Percentiles rank a stretch among this genome's conserved stretches.
Conservation (phyloP, 805 yeast genomes). For the Saccharomyces kudriavzevii region DNA sequence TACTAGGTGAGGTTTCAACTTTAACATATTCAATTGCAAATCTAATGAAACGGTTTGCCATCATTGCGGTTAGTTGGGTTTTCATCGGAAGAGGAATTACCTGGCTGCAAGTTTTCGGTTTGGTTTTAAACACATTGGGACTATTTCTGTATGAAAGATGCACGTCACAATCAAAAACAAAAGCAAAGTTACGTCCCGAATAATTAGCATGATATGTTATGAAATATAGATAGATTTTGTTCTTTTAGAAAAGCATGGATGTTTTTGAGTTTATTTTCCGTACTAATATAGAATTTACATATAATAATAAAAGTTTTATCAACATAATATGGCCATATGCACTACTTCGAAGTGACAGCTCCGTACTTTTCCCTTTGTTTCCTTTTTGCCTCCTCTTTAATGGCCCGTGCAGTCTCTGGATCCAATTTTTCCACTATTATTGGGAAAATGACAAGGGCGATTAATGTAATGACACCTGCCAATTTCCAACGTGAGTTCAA, state of each 20-base stretch:
- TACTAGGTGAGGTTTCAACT: conserved; percentile 74
- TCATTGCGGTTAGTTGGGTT: conserved; percentile 69
- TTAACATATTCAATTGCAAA: conserved; percentile 81
- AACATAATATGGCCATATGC: not conserved
- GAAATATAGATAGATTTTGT: not conserved
- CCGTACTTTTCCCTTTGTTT: conserved; percentile 21
- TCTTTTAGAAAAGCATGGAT: not conserved
- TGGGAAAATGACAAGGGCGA: conserved; percentile 28
- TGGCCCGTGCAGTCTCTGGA: conserved; percentile 33
- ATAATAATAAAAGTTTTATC: not conserved
- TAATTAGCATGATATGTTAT: not conserved
- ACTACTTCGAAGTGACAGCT: not conserved
- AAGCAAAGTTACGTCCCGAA: conserved; percentile 7
- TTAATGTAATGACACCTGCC: conserved; percentile 23
- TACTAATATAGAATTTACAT: not conserved
- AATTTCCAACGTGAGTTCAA: conserved; percentile 34
- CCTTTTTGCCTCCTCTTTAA: conserved; percentile 26
- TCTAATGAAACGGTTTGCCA: conserved; percentile 79
- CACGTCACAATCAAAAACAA: conserved; percentile 9
- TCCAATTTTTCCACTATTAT: conserved; percentile 33
- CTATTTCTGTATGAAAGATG: conserved; percentile 53
- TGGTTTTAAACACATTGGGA: conserved; percentile 46
- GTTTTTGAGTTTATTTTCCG: not conserved
- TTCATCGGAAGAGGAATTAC: conserved; percentile 47
- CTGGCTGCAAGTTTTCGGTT: conserved; percentile 41